Base-by-base conservation (phyloP, 768 basidiomycete species). In the Pleurotus pulmonarius region DNA sequence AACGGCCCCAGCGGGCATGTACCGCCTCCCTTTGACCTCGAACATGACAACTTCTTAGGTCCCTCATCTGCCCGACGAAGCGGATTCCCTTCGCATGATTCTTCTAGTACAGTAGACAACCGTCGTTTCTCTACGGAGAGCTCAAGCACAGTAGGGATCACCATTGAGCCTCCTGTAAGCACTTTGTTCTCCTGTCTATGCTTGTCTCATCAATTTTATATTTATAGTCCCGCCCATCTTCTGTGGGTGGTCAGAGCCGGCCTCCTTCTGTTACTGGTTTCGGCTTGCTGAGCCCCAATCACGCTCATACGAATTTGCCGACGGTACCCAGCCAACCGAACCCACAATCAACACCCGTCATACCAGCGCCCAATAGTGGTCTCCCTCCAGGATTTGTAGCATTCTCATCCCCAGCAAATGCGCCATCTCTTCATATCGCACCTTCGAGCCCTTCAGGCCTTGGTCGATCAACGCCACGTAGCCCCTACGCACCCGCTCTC, bases 11-110 rank as follows among this genome's bases (percentile, higher is more conserved):
- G 39, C 22, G 37, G 38, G 12, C 41, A 18, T n/a, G 39, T 53
- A 12, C 51, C 51, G 2, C 38, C 51, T 4, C 51, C 51, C 18
- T 11, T 53, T 6, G 15, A 53, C 18, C 51, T 53, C 5, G 51
- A 53, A 24, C 51, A 53, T n/a, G 51, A 53, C 22, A 53, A 53
- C 9, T 53, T 53, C 51, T 39, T 53, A 37, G 39, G 51, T 11
- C 51, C 51, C 6, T 53, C 51, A 15, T 53, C 51, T 12, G 51
- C 51, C n/a, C 37, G 39, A 13, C 51, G 51, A 15, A 20, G 24
- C 7, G 24, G 46, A 47, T 53, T 37, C 37, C 12, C 39, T 53
- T 20, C 41, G 39, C 18, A 43, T 40, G 37, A 41, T 18, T 53
- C 51, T 6, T 22, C 51, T 29, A 53, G 26, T 37, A 26, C 38